Evolutionary conservation across 768 basidiomycete genomes (phyloP).

Genomic region (Coprinopsis cinerea): DNA sequence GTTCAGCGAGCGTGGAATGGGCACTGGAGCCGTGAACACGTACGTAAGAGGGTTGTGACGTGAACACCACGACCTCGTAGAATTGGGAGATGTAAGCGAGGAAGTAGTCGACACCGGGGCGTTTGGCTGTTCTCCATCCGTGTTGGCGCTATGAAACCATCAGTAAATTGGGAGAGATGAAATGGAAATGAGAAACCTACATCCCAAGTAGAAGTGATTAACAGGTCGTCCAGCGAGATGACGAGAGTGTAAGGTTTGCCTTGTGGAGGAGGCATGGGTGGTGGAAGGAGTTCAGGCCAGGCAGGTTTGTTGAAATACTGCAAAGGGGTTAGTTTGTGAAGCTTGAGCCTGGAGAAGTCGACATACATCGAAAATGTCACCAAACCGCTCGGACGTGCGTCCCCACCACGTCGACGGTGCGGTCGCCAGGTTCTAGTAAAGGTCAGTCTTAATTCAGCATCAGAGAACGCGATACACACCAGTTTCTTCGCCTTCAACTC

Average conservation of each 20-base stretch:
- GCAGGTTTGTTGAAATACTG: conserved; percentile 92
- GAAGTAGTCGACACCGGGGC: conserved; percentile 98
- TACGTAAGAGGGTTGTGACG: conserved; percentile 84
- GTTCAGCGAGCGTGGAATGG: conserved; percentile 4
- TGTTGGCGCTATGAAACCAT: conserved; percentile 59
- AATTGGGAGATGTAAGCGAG: conserved; percentile 95
- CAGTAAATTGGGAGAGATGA: neutral
- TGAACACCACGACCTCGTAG: conserved; percentile 97
- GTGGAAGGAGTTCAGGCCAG: conserved; percentile 89
- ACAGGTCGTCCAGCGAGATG: conserved; percentile 85
- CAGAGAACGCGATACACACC: conserved; percentile 32
- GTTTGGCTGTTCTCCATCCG: conserved; percentile 97
- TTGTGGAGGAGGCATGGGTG: conserved; percentile 73
- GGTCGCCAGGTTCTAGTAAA: conserved; percentile 46
- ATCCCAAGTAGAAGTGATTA: conserved; percentile 93
- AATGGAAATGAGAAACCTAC: conserved; percentile 46
- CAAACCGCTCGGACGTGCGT: conserved; percentile 56
- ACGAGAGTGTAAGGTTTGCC: conserved; percentile 91
- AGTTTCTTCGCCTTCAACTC: conserved; percentile 61
- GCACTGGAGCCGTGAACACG: conserved; percentile 23
- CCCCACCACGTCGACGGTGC: conserved; percentile 59
- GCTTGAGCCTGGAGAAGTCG: neutral
- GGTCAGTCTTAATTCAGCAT: neutral
- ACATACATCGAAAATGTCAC: conserved; percentile 65
- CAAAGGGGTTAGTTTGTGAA: neutral